Percentiles rank a stretch among this genome's conserved stretches.
Conservation (phyloP, 495 filamentous ascomycete genomes). For the Hypoxylon fragiforme region DNA sequence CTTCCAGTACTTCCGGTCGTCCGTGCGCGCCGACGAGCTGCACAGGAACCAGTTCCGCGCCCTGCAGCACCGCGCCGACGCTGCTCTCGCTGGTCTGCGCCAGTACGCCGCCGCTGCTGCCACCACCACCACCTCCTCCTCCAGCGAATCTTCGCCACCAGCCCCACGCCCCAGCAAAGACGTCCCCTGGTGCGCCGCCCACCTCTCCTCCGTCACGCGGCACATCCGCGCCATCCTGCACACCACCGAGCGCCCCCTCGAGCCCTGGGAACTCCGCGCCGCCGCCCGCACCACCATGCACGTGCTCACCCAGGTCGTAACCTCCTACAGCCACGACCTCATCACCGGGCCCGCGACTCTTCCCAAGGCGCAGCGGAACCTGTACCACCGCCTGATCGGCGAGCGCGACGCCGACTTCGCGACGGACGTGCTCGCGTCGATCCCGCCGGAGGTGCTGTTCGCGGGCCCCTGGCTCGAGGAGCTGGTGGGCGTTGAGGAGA, state of each 20-base stretch:
- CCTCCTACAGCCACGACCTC: constrained; percentile 36
- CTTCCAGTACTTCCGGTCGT: constrained; percentile 45
- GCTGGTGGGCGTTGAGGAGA: constrained; percentile 17
- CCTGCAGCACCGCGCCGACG: constrained; percentile 42
- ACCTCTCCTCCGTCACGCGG: constrained; percentile 40
- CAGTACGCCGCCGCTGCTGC: constrained; percentile 31
- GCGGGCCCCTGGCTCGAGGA: constrained; percentile 25
- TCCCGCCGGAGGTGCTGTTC: constrained; percentile 38
- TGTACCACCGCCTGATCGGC: constrained; percentile 46
- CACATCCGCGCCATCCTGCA: constrained; percentile 43
- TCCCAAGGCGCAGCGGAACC: constrained; percentile 35
- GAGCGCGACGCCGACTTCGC: constrained; percentile 43
- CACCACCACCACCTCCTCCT: no score
- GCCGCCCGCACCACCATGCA: constrained; percentile 46
- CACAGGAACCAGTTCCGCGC: constrained; percentile 46
- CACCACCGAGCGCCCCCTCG: constrained; percentile 40
- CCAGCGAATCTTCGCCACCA: no score
- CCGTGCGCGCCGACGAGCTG: constrained; percentile 42
- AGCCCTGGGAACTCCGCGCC: constrained; percentile 37
- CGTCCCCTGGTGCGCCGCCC: constrained; percentile 44
- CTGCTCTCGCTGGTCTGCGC: constrained; percentile 45
- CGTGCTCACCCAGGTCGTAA: constrained; percentile 44
- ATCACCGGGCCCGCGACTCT: constrained; percentile 31
- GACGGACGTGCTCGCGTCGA: constrained; percentile 40
- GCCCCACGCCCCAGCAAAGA: constrained; percentile 18